Evolutionary conservation across 495 filamentous ascomycete genomes (phyloP).

Genomic region (Pyronema omphalodes): DNA sequence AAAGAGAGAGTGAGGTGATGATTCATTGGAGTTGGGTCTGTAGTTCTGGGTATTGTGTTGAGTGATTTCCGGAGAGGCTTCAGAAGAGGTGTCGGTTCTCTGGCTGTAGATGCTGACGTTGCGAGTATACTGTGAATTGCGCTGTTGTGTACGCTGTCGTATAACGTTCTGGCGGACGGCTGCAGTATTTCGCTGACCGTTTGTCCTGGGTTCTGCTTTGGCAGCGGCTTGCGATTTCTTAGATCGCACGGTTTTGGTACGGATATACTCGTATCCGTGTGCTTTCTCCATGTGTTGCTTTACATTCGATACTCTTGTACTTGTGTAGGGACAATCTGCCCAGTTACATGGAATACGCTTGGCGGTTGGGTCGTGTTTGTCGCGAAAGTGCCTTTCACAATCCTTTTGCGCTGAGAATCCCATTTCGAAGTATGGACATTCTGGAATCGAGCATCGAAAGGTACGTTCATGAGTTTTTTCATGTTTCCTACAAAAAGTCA

Average conservation of each 20-base stretch:
- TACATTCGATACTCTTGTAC: slow-evolving; percentile 92
- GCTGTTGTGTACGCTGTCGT: slow-evolving; percentile 2
- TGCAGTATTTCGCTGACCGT: neutral
- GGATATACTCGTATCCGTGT: slow-evolving; percentile 73
- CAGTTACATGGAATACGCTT: no score
- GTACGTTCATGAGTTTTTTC: slow-evolving; percentile 93
- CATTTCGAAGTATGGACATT: slow-evolving; percentile 52
- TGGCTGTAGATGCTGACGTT: no score
- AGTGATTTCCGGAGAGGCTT: no score
- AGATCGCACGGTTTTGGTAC: slow-evolving; percentile 44
- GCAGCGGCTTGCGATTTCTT: neutral
- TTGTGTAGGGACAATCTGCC: slow-evolving; percentile 63
- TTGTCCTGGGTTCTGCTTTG: neutral
- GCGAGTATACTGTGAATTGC: no score
- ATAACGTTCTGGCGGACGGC: neutral
- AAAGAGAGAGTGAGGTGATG: no score
- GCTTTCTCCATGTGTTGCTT: slow-evolving; percentile 99
- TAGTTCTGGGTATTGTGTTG: no score
- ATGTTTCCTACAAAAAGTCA: slow-evolving; percentile 43
- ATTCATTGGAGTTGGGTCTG: no score
- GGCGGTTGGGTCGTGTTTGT: slow-evolving; percentile 13
- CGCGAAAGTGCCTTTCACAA: slow-evolving; percentile 1
- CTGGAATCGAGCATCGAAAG: slow-evolving; percentile 66
- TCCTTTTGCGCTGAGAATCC: neutral
- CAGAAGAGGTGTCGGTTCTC: no score